These are phyloP conservation scores for Globisporangium orthogonon DNA, from an alignment of 352 stramenopile genomes.

Conservation along the genomic window DNA sequence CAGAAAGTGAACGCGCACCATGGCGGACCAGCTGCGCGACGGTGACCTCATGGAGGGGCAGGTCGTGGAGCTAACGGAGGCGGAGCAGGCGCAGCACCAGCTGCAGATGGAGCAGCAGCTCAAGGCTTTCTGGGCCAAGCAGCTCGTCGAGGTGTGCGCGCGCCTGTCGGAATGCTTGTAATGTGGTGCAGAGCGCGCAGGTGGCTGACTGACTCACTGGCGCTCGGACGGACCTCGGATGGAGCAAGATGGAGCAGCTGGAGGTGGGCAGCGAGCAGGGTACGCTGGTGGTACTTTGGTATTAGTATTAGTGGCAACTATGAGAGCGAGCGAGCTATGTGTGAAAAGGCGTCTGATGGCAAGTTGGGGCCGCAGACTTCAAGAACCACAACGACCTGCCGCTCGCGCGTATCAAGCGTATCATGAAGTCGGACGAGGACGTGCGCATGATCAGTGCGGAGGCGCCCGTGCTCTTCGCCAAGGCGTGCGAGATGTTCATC, in stretches of 20 bases:
- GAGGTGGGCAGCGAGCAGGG: no score
- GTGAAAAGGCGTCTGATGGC: no score
- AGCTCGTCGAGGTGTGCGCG: constrained; percentile 67
- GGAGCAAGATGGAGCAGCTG: no score
- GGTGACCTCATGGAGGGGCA: constrained; percentile 66
- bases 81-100: constrained; percentile 81
- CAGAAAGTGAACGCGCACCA: constrained; percentile 3
- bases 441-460: constrained; percentile 93
- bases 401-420: constrained; percentile 93
- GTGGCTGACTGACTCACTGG: no score
- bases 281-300: no score
- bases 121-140: constrained; percentile 92
- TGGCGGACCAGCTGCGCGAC: constrained; percentile 8
- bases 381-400: constrained; percentile 84
- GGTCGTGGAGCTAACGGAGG: constrained; percentile 82
- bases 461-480: constrained; percentile 90
- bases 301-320: no score
- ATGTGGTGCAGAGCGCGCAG: no score
- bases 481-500: constrained; percentile 94
- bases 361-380: constrained; percentile 34
- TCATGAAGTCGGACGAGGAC: constrained; percentile 95
- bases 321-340: no score
- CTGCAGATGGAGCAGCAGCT: constrained; percentile 86
- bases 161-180: no score
- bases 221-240: no score